Evolutionary conservation across 768 basidiomycete species (phyloP).

Genomic region (Suillus alpinus): DNA sequence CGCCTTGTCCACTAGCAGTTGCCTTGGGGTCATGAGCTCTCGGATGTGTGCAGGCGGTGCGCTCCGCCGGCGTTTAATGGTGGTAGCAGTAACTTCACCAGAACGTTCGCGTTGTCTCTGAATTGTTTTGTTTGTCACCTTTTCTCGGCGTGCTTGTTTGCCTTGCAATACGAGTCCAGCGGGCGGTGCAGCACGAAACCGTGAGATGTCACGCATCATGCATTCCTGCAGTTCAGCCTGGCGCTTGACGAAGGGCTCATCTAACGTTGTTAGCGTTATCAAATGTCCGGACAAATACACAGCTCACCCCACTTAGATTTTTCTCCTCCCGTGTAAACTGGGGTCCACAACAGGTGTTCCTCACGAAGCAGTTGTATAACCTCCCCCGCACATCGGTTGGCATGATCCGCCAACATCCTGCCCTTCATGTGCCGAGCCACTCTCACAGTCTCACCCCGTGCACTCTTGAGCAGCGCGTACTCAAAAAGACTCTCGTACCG

Average conservation of each 20-base stretch:
- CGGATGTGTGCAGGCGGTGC: constrained; percentile 67
- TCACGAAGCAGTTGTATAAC: background rate
- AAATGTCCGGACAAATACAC: background rate
- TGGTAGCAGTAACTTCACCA: constrained; percentile 56
- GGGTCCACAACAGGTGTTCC: background rate
- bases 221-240: constrained; percentile 25
- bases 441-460: background rate
- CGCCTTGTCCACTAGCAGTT: constrained; percentile 48
- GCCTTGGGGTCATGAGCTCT: constrained; percentile 45
- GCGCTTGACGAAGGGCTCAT: background rate
- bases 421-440: background rate
- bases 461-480: constrained; percentile 10
- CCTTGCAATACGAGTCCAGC: constrained; percentile 48
- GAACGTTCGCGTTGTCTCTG: constrained; percentile 57
- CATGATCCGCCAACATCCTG: background rate
- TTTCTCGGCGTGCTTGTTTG: constrained; percentile 56
- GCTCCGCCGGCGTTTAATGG: constrained; percentile 44
- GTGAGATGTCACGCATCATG: constrained; percentile 39
- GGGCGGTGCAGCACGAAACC: constrained; percentile 42
- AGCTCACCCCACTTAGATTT: background rate
- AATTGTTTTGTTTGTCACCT: constrained; percentile 62
- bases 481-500: constrained; percentile 40
- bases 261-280: background rate
- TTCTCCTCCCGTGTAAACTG: background rate
- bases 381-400: background rate